Percentiles rank a stretch among this genome's conserved stretches.
phyloP scores from a whole-genome alignment of 495 filamentous ascomycete genomes.

The Jackrogersella minutella region DNA sequence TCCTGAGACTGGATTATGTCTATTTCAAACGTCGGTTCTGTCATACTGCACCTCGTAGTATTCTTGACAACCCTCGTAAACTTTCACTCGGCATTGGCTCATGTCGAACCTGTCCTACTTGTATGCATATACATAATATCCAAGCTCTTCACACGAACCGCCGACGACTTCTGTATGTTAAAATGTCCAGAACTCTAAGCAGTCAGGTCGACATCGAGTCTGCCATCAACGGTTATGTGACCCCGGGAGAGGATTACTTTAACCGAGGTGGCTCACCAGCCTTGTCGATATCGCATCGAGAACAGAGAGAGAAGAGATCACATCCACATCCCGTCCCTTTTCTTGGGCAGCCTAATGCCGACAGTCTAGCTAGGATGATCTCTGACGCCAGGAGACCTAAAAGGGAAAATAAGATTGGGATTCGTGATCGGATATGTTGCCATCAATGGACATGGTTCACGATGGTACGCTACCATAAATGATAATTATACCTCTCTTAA shows the following conservation, averaged over 20 bases:
- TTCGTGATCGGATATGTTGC: constrained; percentile 56
- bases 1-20: constrained; percentile 44
- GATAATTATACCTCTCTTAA: background rate
- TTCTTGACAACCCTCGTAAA: constrained; percentile 53
- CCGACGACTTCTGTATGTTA: constrained; percentile 42
- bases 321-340: constrained; percentile 6
- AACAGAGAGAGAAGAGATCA: constrained; percentile 15
- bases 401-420: constrained; percentile 44
- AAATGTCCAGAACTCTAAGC: constrained; percentile 39
- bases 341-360: constrained; percentile 16
- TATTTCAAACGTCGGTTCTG: constrained; percentile 49
- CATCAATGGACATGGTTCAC: constrained; percentile 76
- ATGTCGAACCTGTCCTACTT: constrained; percentile 45
- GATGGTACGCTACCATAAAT: constrained; percentile 49
- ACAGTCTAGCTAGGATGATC: constrained; percentile 46
- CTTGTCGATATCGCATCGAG: constrained; percentile 17
- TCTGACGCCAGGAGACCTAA: constrained; percentile 34
- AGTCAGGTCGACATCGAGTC: constrained; percentile 27
- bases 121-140: constrained; percentile 45
- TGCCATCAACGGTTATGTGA: constrained; percentile 38
- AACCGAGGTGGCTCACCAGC: constrained; percentile 17
- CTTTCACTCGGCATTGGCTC: constrained; percentile 47
- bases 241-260: constrained; percentile 39
- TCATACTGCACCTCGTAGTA: constrained; percentile 49
- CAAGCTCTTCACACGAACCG: constrained; percentile 42